Conservation (phyloP, 345 rosid genomes). For the Eucalyptus caleyi region DNA sequence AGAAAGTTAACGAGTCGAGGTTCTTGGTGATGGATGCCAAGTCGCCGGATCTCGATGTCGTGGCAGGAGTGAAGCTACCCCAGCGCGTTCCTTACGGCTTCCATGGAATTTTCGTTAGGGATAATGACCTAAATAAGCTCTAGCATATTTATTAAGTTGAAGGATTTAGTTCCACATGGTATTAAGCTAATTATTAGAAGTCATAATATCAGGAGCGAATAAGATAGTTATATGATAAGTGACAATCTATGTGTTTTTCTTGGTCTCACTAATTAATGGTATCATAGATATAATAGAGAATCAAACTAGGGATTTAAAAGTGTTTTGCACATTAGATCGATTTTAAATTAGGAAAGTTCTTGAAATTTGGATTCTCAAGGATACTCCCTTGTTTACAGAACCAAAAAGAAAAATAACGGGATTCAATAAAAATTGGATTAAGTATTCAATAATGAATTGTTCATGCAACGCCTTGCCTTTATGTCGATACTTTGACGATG, state of each 20-base stretch:
- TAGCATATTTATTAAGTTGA: background rate
- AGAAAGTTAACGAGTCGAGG: conserved; percentile 22
- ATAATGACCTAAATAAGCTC: background rate
- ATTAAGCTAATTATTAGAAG: background rate
- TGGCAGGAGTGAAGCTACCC: background rate
- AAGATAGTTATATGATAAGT: background rate
- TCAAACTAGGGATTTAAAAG: background rate
- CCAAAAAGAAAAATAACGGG: background rate
- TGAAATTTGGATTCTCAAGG: background rate
- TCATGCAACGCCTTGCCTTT: background rate
- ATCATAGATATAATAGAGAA: background rate
- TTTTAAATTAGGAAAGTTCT: background rate
- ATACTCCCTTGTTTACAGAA: background rate
- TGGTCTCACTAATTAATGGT: background rate
- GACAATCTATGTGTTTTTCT: background rate
- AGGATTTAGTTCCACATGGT: background rate
- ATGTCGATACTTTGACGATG: background rate
- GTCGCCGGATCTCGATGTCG: conserved; percentile 2
- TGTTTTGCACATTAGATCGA: background rate
- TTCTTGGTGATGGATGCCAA: conserved; percentile 41
- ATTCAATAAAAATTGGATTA: background rate
- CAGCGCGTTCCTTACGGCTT: background rate
- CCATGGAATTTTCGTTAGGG: background rate
- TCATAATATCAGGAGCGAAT: background rate
- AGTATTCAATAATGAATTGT: background rate